Evolutionary conservation across 768 basidiomycete species (phyloP).

Genomic region (Auricularia cornea): DNA sequence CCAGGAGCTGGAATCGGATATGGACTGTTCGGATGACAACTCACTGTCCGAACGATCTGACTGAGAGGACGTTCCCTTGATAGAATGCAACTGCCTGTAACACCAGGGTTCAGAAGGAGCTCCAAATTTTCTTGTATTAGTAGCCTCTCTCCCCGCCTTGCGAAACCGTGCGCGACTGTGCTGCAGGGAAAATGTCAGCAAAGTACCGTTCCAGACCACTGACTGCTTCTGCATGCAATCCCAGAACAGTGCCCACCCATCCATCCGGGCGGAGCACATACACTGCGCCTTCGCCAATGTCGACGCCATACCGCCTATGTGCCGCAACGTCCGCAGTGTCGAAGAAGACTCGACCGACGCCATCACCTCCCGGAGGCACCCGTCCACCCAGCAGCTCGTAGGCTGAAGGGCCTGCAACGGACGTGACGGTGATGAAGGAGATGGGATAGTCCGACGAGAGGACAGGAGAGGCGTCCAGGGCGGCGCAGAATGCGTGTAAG

Average conservation of each 20-base stretch:
- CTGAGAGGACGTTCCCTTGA: no score
- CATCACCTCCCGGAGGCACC: not conserved
- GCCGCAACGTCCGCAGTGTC: constrained; percentile 8
- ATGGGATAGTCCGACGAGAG: not conserved
- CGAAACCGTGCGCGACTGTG: no score
- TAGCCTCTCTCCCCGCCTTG: no score
- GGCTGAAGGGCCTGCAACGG: not conserved
- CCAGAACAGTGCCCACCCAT: constrained; percentile 1
- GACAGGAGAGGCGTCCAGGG: not conserved
- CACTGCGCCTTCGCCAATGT: constrained; percentile 7
- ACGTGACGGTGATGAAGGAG: not conserved
- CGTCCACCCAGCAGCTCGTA: not conserved
- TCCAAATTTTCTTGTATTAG: no score
- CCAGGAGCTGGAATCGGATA: no score
- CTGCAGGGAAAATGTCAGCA: no score
- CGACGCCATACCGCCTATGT: constrained; percentile 12
- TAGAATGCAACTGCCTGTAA: no score
- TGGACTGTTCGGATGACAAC: no score
- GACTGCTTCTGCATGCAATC: not conserved
- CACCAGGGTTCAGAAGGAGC: no score
- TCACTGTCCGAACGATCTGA: no score
- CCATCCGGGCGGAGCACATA: constrained; percentile 14
- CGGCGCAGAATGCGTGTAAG: constrained; percentile 7
- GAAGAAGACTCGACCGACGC: constrained; percentile 3
- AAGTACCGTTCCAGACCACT: not conserved